Evolutionary conservation across 805 yeast species (phyloP).

Genomic region (Yarrowia bubula): DNA sequence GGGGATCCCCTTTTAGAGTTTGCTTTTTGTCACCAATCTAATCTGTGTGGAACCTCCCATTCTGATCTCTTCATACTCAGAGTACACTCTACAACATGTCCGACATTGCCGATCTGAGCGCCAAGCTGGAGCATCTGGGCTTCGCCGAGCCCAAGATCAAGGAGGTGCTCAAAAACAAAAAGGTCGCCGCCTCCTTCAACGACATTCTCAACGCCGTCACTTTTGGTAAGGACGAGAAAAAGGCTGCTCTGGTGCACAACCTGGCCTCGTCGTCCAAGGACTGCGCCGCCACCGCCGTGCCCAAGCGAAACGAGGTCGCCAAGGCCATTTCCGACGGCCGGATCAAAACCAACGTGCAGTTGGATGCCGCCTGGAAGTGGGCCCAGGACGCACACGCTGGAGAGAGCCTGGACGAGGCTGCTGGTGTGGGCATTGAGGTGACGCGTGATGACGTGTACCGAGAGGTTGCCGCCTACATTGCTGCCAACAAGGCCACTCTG

Average conservation of each 20-base stretch:
- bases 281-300: conserved; percentile 42
- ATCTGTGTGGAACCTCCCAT: background rate
- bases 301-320: conserved; percentile 53
- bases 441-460: conserved; percentile 61
- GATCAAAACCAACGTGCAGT: conserved; percentile 66
- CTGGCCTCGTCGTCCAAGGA: conserved; percentile 73
- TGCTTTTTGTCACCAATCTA: background rate
- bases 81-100: background rate
- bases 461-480: conserved; percentile 60
- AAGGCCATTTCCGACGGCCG: conserved; percentile 63
- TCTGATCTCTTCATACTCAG: background rate
- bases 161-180: conserved; percentile 82
- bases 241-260: conserved; percentile 66
- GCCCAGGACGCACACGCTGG: conserved; percentile 45
- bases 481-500: conserved; percentile 57
- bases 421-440: conserved; percentile 77
- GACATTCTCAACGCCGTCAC: conserved; percentile 52
- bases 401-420: conserved; percentile 54
- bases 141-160: conserved; percentile 50
- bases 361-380: conserved; percentile 73
- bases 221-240: conserved; percentile 53
- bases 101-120: conserved; percentile 9
- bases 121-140: conserved; percentile 33
- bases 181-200: conserved; percentile 69
- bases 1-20: background rate